These are phyloP conservation scores for Skeletonema menzelii DNA, from an alignment of 108 stramenopile species.

Conservation along the genomic window DNA sequence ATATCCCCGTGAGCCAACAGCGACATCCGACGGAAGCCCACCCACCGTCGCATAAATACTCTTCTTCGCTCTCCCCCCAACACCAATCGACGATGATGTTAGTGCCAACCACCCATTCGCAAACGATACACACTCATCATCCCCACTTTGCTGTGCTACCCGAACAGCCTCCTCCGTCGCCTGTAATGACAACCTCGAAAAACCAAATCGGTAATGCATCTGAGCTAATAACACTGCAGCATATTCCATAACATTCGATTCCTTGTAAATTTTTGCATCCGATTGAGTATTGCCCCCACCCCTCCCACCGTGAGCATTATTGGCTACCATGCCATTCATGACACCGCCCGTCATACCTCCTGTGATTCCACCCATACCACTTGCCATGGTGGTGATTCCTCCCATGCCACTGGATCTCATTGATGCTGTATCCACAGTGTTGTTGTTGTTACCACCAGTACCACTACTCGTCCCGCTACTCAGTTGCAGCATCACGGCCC, in stretches of 20 bases:
- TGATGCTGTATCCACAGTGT: neutral
- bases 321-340: neutral
- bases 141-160: constrained; percentile 92
- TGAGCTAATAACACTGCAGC: constrained; percentile 80
- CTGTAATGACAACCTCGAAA: constrained; percentile 60
- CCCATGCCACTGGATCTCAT: constrained; percentile 9
- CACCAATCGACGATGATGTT: constrained; percentile 12
- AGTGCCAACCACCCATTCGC: constrained; percentile 73
- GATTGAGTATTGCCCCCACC: constrained; percentile 1
- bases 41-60: constrained; percentile 24
- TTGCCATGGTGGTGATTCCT: constrained; percentile 15
- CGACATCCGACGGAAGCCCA: constrained; percentile 2
- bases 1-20: neutral
- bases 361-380: constrained; percentile 18
- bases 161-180: constrained; percentile 92
- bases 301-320: constrained; percentile 3
- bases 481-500: constrained; percentile 20
- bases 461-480: constrained; percentile 8
- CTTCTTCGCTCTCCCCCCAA: constrained; percentile 4
- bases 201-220: constrained; percentile 75
- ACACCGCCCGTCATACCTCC: neutral
- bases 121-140: constrained; percentile 84
- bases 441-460: constrained; percentile 4
- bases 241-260: constrained; percentile 76
- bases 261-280: constrained; percentile 9